These are phyloP conservation scores for Arabidopsis suecica DNA, from an alignment of 345 rosid genomes.

Conservation along the genomic window DNA sequence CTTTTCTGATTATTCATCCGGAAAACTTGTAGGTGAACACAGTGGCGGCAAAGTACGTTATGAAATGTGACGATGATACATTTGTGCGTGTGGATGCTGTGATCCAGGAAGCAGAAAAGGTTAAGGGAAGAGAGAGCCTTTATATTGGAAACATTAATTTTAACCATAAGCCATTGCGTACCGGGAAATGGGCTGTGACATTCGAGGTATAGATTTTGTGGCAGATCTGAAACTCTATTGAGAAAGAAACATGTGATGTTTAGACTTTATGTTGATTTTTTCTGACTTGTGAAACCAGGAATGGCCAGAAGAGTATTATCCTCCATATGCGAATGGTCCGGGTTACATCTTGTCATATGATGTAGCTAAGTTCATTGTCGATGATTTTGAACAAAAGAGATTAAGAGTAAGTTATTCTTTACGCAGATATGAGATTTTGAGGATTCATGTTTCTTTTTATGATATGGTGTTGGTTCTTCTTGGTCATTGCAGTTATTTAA, in stretches of 20 bases:
- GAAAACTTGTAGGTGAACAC: slow-evolving; percentile 44
- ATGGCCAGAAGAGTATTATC: slow-evolving; percentile 98
- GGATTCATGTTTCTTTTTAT: not conserved
- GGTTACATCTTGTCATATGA: slow-evolving; percentile 88
- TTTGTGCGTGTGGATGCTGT: slow-evolving; percentile 87
- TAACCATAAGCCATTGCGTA: slow-evolving; percentile 85
- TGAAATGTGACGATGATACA: slow-evolving; percentile 98
- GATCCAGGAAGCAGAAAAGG: slow-evolving; percentile 68
- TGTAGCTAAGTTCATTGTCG: slow-evolving; percentile 70
- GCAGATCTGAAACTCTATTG: not conserved
- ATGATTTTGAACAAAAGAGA: slow-evolving; percentile 76
- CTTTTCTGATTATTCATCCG: not conserved
- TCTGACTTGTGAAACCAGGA: slow-evolving; percentile 56
- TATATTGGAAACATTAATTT: slow-evolving; percentile 92
- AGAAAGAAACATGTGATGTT: not conserved
- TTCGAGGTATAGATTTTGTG: slow-evolving; percentile 67
- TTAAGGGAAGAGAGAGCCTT: slow-evolving; percentile 64
- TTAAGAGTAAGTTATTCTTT: slow-evolving; percentile 61
- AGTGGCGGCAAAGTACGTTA: slow-evolving; percentile 59
- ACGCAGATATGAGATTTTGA: not conserved
- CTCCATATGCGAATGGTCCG: slow-evolving; percentile 97
- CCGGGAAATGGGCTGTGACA: slow-evolving; percentile 98
- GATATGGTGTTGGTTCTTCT: not conserved
- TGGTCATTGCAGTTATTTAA: slow-evolving; percentile 74
- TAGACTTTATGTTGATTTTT: not conserved